Evolutionary conservation across 1,139 yeast species (phyloP).

Genomic region (Debaryomycetaceae sp.): DNA sequence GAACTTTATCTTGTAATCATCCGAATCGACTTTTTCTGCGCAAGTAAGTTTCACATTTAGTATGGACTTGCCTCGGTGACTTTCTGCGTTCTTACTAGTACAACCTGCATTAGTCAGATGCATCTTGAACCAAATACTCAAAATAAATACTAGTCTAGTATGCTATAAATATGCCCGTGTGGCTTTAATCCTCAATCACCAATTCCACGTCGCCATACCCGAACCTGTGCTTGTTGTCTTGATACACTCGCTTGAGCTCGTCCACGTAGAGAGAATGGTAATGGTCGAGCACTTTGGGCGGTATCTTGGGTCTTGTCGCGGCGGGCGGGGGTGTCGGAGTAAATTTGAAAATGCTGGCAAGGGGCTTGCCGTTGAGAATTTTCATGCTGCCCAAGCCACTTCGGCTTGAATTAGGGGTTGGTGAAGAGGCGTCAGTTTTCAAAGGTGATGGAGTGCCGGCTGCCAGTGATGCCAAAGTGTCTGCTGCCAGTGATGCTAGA

Average conservation of each 20-base stretch:
- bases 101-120: neutral
- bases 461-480: no score
- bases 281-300: constrained; percentile 43
- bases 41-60: no score
- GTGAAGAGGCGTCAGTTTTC: no score
- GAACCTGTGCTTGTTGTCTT: constrained; percentile 55
- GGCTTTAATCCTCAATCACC: constrained; percentile 31
- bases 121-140: neutral
- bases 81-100: no score
- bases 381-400: neutral
- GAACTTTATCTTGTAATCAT: no score
- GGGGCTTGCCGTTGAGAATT: constrained; percentile 5
- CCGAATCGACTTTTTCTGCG: no score
- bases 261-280: constrained; percentile 68
- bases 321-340: constrained; percentile 8
- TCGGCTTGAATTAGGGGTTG: no score
- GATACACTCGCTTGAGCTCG: constrained; percentile 54
- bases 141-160: neutral
- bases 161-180: neutral
- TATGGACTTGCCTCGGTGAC: no score
- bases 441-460: no score
- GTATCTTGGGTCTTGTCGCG: constrained; percentile 16
- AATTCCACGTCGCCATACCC: constrained; percentile 41
- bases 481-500: no score
- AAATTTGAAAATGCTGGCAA: constrained; percentile 15